Percentiles rank a stretch among this genome's conserved stretches.
Evolutionary conservation across 1,284 basidiomycete genomes (phyloP).

Genomic region (Trametes versicolor): DNA sequence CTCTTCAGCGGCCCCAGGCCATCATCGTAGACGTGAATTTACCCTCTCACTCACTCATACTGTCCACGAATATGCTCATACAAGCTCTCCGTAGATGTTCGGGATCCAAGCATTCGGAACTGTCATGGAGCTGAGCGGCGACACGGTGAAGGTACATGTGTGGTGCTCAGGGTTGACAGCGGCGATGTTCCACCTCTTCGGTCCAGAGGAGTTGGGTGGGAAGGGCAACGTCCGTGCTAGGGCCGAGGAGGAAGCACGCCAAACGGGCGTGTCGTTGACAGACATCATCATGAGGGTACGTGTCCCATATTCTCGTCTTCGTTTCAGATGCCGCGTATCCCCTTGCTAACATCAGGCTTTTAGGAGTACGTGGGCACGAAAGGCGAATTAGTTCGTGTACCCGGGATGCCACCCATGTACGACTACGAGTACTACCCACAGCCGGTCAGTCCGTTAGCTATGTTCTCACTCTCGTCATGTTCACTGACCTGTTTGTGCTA

Average conservation of each 20-base stretch:
- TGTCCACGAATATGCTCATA: neutral
- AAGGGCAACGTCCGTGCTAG: conserved; percentile 31
- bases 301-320: neutral
- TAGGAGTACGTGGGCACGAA: conserved; percentile 21
- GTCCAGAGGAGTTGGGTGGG: conserved; percentile 29
- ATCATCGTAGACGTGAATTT: conserved; percentile 6
- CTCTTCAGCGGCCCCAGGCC: conserved; percentile 4
- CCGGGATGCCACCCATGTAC: conserved; percentile 38
- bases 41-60: neutral
- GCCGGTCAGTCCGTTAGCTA: conserved; percentile 23
- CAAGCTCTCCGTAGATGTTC: conserved; percentile 25
- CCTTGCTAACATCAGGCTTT: neutral
- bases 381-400: conserved; percentile 29
- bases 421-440: conserved; percentile 38
- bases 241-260: conserved; percentile 26
- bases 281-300: conserved; percentile 31
- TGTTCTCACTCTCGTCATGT: neutral
- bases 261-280: conserved; percentile 16
- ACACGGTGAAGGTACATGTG: conserved; percentile 28
- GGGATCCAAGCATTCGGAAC: conserved; percentile 16
- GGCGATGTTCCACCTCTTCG: conserved; percentile 26
- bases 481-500: neutral
- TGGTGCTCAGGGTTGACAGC: conserved; percentile 33
- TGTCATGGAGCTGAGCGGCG: conserved; percentile 19
- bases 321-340: neutral